Evolutionary conservation across 2,329 filamentous ascomycete species (phyloP).

Genomic region (Verticillium zaregamsianum): DNA sequence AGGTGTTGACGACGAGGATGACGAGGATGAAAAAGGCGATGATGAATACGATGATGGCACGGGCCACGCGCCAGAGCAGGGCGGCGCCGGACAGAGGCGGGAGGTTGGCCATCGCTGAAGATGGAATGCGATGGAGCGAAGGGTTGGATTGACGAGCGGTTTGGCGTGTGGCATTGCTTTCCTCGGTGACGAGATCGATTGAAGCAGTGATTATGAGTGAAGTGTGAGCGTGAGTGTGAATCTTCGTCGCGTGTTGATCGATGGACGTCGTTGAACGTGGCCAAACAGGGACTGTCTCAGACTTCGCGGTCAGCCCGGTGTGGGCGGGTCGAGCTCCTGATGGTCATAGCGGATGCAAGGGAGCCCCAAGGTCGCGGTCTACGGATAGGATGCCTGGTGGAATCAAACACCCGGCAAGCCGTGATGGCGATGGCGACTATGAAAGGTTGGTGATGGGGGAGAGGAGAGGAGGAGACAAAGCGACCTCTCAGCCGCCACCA

Average conservation of each 20-base stretch:
- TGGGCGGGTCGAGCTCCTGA: background rate
- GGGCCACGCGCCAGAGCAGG: slow-evolving; percentile 9
- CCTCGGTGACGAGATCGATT: background rate
- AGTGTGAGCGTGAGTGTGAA: background rate
- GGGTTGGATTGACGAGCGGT: background rate
- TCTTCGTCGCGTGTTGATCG: background rate
- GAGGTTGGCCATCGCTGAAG: background rate
- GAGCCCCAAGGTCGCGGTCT: background rate
- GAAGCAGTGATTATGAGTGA: background rate
- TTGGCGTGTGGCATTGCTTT: background rate
- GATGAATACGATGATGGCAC: slow-evolving; percentile 10
- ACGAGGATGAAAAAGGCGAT: slow-evolving; percentile 11
- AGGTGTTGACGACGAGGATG: slow-evolving; percentile 12
- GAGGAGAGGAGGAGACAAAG: background rate
- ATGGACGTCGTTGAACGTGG: background rate
- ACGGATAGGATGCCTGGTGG: background rate
- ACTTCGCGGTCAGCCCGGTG: background rate
- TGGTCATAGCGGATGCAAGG: background rate
- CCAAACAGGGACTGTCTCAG: background rate
- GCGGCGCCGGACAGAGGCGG: slow-evolving; percentile 2
- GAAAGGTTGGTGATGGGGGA: background rate
- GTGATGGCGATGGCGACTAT: background rate
- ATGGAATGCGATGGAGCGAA: background rate
- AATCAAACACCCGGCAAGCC: background rate
- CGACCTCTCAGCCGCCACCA: too few species aligned